A percentile compares a stretch with the other conserved stretches of the same genome.
phyloP scores from a whole-genome alignment of 2,329 filamentous ascomycete species.

The Penicillium sp. region DNA sequence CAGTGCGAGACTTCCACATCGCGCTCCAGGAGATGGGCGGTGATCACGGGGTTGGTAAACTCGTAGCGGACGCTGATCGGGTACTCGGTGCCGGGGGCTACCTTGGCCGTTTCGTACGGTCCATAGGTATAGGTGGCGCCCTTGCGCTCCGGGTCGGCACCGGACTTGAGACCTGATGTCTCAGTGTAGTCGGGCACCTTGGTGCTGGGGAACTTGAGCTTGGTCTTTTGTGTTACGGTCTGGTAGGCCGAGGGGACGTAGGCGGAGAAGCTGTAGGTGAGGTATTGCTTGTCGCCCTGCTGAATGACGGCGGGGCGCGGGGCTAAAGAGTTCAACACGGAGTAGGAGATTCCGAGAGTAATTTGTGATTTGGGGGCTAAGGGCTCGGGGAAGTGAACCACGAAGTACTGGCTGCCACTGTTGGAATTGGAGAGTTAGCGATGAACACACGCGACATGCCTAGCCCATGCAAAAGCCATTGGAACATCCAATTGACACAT shows the following conservation, averaged over 20 bases:
- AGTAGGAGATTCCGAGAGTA: slow-evolving; percentile 83
- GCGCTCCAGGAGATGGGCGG: slow-evolving; percentile 73
- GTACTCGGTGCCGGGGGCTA: slow-evolving; percentile 70
- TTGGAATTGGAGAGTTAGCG: slow-evolving; percentile 8
- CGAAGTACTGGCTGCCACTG: slow-evolving; percentile 76
- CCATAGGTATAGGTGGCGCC: slow-evolving; percentile 86
- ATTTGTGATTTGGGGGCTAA: slow-evolving; percentile 72
- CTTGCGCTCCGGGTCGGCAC: slow-evolving; percentile 71
- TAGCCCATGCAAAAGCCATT: slow-evolving; percentile 17
- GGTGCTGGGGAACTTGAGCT: slow-evolving; percentile 76
- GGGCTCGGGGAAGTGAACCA: slow-evolving; percentile 70
- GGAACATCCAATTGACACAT: slow-evolving; percentile 53
- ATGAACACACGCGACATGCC: background rate
- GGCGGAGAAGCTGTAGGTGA: slow-evolving; percentile 78
- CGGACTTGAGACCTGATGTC: slow-evolving; percentile 57
- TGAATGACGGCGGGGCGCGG: slow-evolving; percentile 76
- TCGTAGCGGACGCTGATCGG: slow-evolving; percentile 82
- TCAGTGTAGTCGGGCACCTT: slow-evolving; percentile 82
- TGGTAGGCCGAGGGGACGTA: slow-evolving; percentile 79
- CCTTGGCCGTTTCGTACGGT: slow-evolving; percentile 65
- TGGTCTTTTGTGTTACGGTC: slow-evolving; percentile 92
- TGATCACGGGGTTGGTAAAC: slow-evolving; percentile 85
- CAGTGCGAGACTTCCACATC: slow-evolving; percentile 96
- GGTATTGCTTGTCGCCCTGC: slow-evolving; percentile 83
- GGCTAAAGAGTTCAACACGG: slow-evolving; percentile 69